phyloP scores from a whole-genome alignment of 192 early-diverging fungal genomes.

The Backusella tuberculispora region DNA sequence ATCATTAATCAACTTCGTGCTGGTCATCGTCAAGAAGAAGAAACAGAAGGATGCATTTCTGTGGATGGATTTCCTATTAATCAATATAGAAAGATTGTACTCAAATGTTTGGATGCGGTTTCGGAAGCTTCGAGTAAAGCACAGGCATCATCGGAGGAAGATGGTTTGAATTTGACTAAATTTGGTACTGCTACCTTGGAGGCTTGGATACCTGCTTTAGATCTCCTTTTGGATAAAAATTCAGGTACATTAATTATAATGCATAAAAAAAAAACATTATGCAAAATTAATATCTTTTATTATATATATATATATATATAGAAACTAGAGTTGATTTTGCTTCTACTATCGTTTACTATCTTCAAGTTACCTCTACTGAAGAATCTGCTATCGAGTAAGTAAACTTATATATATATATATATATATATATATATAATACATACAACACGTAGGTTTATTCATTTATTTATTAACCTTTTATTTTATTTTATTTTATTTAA shows the following conservation, averaged over 20 bases:
- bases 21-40: neutral
- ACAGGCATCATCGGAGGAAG: neutral
- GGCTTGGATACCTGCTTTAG: constrained; percentile 25
- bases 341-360: constrained; percentile 41
- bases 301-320: neutral
- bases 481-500: neutral
- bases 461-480: neutral
- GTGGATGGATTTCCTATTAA: constrained; percentile 47
- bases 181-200: constrained; percentile 13
- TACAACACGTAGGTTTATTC: neutral
- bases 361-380: constrained; percentile 38
- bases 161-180: neutral
- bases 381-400: constrained; percentile 19
- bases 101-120: constrained; percentile 51
- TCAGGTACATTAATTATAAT: neutral
- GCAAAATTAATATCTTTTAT: neutral
- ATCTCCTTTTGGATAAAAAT: constrained; percentile 14
- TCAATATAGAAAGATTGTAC: constrained; percentile 43
- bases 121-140: constrained; percentile 41
- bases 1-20: constrained; percentile 46
- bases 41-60: no score
- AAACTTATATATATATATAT: neutral
- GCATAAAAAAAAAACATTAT: no score
- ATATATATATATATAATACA: neutral
- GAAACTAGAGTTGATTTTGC: constrained; percentile 46